These are phyloP conservation scores for Penicillium subrubescens DNA, from an alignment of 495 filamentous ascomycete genomes.

Conservation along the genomic window DNA sequence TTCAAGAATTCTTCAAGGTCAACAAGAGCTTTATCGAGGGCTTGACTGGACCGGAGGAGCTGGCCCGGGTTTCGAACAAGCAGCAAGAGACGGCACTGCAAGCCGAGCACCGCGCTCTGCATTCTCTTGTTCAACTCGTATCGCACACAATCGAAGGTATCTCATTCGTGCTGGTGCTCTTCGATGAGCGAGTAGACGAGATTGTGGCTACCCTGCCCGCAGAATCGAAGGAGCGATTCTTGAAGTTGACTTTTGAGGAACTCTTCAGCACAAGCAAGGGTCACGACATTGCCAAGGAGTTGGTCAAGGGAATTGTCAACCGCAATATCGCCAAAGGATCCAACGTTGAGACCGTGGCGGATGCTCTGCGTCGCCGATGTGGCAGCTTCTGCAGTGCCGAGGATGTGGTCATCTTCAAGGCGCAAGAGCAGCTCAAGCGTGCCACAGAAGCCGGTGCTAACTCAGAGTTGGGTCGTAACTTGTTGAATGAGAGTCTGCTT, in stretches of 20 bases:
- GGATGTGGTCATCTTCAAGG: slow-evolving; percentile 97
- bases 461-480: slow-evolving; percentile 72
- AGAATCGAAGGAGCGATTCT: slow-evolving; percentile 63
- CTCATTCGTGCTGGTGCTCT: slow-evolving; percentile 88
- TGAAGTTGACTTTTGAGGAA: slow-evolving; percentile 77
- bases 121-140: slow-evolving; percentile 79
- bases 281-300: slow-evolving; percentile 89
- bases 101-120: slow-evolving; percentile 89
- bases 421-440: slow-evolving; percentile 88
- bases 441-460: slow-evolving; percentile 77
- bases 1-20: slow-evolving; percentile 76
- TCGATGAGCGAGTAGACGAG: slow-evolving; percentile 88
- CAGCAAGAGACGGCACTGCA: slow-evolving; percentile 89
- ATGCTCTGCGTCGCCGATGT: slow-evolving; percentile 85
- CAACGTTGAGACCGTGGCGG: slow-evolving; percentile 95
- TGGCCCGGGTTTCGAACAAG: slow-evolving; percentile 68
- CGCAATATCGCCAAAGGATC: slow-evolving; percentile 92
- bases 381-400: slow-evolving; percentile 96
- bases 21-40: slow-evolving; percentile 93
- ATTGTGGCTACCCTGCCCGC: slow-evolving; percentile 81
- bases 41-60: slow-evolving; percentile 79
- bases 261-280: slow-evolving; percentile 79
- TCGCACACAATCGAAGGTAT: slow-evolving; percentile 91
- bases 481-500: slow-evolving; percentile 84
- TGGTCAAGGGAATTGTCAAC: slow-evolving; percentile 98